Evolutionary conservation across 2,329 filamentous ascomycete species (phyloP).

Genomic region (Stagonosporopsis tanaceti): DNA sequence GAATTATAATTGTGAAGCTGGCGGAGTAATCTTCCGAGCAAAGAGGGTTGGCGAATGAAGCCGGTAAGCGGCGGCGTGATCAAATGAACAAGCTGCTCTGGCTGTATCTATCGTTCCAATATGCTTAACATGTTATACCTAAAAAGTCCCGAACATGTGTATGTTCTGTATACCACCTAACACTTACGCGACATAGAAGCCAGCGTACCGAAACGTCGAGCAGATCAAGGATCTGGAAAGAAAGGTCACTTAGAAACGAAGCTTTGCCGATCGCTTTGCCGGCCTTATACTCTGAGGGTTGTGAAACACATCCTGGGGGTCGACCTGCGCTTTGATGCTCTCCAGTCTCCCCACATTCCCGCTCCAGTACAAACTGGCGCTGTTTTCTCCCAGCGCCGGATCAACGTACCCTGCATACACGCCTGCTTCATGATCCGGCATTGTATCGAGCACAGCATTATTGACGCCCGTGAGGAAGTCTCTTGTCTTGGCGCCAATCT

Average conservation of each 20-base stretch:
- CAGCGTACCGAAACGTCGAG: not conserved
- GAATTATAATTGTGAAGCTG: too few species aligned
- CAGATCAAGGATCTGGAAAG: too few species aligned
- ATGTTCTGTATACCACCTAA: not conserved
- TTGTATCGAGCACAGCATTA: constrained; percentile 42
- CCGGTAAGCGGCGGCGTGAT: not conserved
- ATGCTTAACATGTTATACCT: not conserved
- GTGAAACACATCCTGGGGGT: constrained; percentile 49
- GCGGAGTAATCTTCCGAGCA: not conserved
- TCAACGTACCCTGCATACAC: constrained; percentile 64
- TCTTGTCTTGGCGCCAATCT: constrained; percentile 47
- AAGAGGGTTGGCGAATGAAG: not conserved
- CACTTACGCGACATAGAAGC: not conserved
- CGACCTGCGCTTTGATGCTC: constrained; percentile 51
- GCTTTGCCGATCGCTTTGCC: constrained; percentile 18
- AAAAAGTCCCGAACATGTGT: not conserved
- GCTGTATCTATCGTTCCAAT: not conserved
- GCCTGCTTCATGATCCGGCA: constrained; percentile 49
- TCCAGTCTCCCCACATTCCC: constrained; percentile 46
- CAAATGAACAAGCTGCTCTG: not conserved
- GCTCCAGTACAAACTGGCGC: constrained; percentile 58
- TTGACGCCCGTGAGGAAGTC: constrained; percentile 53
- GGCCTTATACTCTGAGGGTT: constrained; percentile 48
- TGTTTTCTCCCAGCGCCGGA: constrained; percentile 53
- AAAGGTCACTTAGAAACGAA: not conserved